Evolutionary conservation across 257 asterid species (phyloP), one percentile per base, ranked within the genome.

Genomic region (Phtheirospermum japonicum): DNA sequence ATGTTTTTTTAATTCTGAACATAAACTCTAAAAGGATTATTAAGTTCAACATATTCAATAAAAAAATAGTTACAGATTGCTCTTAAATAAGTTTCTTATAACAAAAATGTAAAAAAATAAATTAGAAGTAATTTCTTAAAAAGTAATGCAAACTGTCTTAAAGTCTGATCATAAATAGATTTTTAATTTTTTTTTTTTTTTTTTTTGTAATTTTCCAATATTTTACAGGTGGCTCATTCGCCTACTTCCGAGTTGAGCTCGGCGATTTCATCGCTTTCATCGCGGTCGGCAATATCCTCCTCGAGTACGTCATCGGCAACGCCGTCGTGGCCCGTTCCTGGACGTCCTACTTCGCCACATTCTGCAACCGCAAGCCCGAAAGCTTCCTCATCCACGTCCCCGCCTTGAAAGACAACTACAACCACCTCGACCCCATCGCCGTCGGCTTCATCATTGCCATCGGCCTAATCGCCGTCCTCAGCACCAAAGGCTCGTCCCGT

Each of bases 321-420:
- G 97, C 96, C 2, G 97, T 94, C 1, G 97, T 90, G 34, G 82
- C 97, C 3, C 94, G 97, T 7, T 51, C 96, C 0, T 90, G 96
- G 96, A 90, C 97, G 18, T 88, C 96, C 61, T 90, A 90, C 79
- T 76, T 85, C 13, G 96, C 96, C 48, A 85, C 96, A 0, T 87
- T 90, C 23, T 66, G 72, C 62, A 67, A 73, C 59, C 77, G 76
- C 34, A 46, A 79, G 3, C 75, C 90, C 0, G 68, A 50, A 0
- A 65, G 71, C 0, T 80, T 90, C 46, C 96, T 94, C 6, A 57
- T 87, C 74, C 59, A 49, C 1, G 86, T 54, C 0, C 45, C 67
- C 11, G 46, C 57, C 30, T 64, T 90, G 12, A 49, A 83, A 0
- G 59, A 76, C 0, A 89, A 71, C 52, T 87, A 85, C 72, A 80